Evolutionary conservation across 108 stramenopile genomes (phyloP), one percentile per base, ranked within the genome.

Genomic region (Nannochloropsis salina): DNA sequence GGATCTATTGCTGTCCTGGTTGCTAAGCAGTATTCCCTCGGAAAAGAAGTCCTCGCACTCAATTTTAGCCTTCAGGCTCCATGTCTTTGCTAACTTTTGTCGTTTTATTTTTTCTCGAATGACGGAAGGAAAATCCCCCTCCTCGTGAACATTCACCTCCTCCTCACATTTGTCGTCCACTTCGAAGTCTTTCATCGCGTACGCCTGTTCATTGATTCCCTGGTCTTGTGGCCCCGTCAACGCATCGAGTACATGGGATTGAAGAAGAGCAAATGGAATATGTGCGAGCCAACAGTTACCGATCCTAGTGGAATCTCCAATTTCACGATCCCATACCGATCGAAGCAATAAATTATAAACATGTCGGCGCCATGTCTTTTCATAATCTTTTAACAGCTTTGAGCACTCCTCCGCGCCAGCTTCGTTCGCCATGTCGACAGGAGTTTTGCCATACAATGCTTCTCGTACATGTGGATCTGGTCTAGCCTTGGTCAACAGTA

Each of bases 391-490:
- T 1, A 74, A n/a, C 61, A 74, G n/a, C n/a, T 15, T n/a, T n/a
- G n/a, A 15, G 61, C 61, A 74, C 3, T 74, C 8, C 4, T 74
- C 61, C 61, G 61, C 61, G 61, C 61, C 61, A n/a, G 61, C 61
- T n/a, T 74, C 61, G 4, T n/a, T n/a, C 15, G 61, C 61, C 61
- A 74, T 74, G 3, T 74, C 61, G n/a, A n/a, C 61, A 74, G 61
- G 61, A 74, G 61, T 74, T 74, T 74, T 74, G 3, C 61, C 61
- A 15, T n/a, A 3, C 61, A n/a, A 2, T 15, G 61, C 61, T 2
- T 74, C 61, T n/a, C 61, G 61, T n/a, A 74, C 61, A n/a, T 74
- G n/a, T n/a, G 61, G 61, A 74, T 74, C 61, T n/a, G 61, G 61
- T 4, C 20, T 74, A n/a, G 61, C 61, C 61, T 74, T 74, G 61